These are phyloP conservation scores for Colletotrichum sidae DNA, from an alignment of 2,329 filamentous ascomycete species.

Conservation along the genomic window DNA sequence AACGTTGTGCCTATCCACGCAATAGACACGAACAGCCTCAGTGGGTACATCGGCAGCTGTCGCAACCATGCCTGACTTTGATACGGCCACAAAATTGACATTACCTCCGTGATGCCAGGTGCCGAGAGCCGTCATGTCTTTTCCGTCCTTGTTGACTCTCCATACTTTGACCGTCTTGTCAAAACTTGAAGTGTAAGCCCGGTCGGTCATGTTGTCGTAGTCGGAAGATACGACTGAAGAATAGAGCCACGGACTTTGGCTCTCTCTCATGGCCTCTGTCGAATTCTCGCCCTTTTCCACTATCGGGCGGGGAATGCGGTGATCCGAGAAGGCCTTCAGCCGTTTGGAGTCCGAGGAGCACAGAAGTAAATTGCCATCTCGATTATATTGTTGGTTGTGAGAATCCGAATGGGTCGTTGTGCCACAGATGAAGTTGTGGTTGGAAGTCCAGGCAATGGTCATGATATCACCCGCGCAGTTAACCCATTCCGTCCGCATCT, in stretches of 20 bases:
- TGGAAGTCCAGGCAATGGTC: conserved; percentile 67
- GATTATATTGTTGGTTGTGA: conserved; percentile 75
- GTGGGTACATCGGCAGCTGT: conserved; percentile 68
- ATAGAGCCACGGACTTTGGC: conserved; percentile 73
- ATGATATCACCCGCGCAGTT: conserved; percentile 72
- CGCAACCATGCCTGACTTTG: conserved; percentile 64
- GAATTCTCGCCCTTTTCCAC: conserved; percentile 67
- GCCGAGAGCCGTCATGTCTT: conserved; percentile 56
- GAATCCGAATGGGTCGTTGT: conserved; percentile 72
- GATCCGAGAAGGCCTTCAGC: conserved; percentile 65
- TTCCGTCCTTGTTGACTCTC: conserved; percentile 54
- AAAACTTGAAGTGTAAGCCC: conserved; percentile 71
- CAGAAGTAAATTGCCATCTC: conserved; percentile 70
- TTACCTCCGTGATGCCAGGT: conserved; percentile 69
- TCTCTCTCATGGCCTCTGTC: conserved; percentile 65
- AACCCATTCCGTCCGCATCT: conserved; percentile 65
- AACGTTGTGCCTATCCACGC: conserved; percentile 51
- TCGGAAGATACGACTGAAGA: conserved; percentile 73
- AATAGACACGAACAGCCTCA: conserved; percentile 69
- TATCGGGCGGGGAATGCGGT: conserved; percentile 66
- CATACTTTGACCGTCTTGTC: conserved; percentile 72
- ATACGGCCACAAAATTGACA: conserved; percentile 72
- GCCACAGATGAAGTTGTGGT: conserved; percentile 68
- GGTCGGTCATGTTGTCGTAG: conserved; percentile 57
- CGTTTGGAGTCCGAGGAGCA: conserved; percentile 59